Percentiles rank a stretch among this genome's conserved stretches.
Conservation (phyloP, 495 filamentous ascomycete species). For the Apodospora peruviana region DNA sequence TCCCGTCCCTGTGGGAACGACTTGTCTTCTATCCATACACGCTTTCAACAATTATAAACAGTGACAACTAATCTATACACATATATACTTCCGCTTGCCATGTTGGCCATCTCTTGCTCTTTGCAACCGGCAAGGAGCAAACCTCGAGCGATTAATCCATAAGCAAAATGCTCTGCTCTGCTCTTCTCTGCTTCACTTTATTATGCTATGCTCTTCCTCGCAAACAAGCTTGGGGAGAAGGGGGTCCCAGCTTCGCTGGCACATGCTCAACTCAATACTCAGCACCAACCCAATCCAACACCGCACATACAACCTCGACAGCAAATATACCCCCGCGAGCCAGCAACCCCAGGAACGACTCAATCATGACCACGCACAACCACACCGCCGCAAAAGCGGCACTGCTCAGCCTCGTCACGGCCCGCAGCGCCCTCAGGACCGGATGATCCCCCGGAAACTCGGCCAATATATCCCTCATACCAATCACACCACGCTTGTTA, state of each 20-base stretch:
- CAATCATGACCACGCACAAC: constrained; percentile 23
- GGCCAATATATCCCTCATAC: neutral
- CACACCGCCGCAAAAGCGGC: constrained; percentile 22
- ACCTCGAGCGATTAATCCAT: no score
- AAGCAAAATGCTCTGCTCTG: no score
- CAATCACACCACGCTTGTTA: neutral
- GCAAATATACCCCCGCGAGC: constrained; percentile 18
- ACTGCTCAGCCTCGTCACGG: constrained; percentile 12
- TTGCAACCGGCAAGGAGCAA: no score
- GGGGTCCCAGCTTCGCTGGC: neutral
- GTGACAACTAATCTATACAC: no score
- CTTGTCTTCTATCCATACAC: no score
- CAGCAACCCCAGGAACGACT: constrained; percentile 17
- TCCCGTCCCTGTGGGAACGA: no score
- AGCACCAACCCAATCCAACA: constrained; percentile 30
- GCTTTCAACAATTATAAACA: no score
- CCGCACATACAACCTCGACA: constrained; percentile 22
- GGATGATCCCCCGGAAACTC: constrained; percentile 12
- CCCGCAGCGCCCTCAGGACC: constrained; percentile 14
- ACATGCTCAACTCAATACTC: constrained; percentile 16
- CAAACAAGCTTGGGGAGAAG: no score
- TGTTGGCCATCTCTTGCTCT: no score
- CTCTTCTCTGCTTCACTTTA: no score
- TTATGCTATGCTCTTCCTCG: no score
- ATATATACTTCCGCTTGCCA: no score